Evolutionary conservation across 78 protist species (phyloP).

Genomic region (Isochrysis galbana): DNA sequence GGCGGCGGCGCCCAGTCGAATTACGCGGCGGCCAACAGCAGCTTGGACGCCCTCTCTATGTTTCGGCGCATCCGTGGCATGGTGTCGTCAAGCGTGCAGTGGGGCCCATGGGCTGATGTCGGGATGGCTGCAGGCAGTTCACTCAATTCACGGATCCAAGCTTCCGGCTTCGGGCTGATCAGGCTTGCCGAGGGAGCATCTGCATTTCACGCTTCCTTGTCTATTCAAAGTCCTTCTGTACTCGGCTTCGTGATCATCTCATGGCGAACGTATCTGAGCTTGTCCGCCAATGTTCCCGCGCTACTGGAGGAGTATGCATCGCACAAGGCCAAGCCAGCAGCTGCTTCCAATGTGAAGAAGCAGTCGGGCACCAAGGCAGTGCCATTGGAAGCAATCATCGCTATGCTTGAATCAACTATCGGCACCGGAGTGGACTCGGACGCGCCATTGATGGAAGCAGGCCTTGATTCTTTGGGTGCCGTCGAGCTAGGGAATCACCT

Average conservation of each 20-base stretch:
- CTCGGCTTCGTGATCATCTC: neutral
- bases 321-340: too few species aligned
- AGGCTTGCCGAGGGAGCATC: neutral
- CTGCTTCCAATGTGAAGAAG: too few species aligned
- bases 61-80: slow-evolving; percentile 28
- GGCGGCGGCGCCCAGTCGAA: slow-evolving; percentile 69
- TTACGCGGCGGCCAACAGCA: too few species aligned
- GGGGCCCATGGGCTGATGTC: slow-evolving; percentile 50
- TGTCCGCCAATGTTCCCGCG: neutral
- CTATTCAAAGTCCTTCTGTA: neutral
- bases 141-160: neutral
- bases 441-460: neutral
- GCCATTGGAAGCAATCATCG: too few species aligned
- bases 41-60: slow-evolving; percentile 58
- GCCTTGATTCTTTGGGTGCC: too few species aligned
- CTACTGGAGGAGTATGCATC: neutral
- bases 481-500: too few species aligned
- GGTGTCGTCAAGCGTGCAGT: slow-evolving; percentile 40
- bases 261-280: neutral
- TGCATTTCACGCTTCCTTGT: neutral
- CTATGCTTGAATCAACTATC: neutral
- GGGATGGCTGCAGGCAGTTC: neutral
- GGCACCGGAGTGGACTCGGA: neutral
- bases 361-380: too few species aligned
- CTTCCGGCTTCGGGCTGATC: neutral